These are phyloP conservation scores for Heracleum sosnowskyi DNA, from an alignment of 129 eudicot genomes.

Conservation along the genomic window DNA sequence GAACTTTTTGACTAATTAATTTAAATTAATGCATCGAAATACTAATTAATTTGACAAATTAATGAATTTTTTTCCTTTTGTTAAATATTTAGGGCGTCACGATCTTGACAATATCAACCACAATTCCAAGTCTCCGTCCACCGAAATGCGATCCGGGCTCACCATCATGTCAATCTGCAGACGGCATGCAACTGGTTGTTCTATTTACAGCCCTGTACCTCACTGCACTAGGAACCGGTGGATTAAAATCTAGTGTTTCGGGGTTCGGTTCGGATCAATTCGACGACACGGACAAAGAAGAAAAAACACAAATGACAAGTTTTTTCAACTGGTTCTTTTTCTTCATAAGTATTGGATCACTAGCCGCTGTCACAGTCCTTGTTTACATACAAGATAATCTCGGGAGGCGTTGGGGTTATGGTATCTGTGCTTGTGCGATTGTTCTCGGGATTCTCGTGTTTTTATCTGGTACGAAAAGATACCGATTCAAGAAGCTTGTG, in stretches of 20 bases:
- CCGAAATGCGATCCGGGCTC: constrained; percentile 49
- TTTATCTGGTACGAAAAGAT: constrained; percentile 58
- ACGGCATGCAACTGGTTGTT: constrained; percentile 39
- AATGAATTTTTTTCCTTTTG: neutral
- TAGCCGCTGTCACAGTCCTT: constrained; percentile 69
- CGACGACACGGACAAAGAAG: constrained; percentile 60
- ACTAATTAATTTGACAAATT: neutral
- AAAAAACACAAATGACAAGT: constrained; percentile 53
- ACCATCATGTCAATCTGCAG: constrained; percentile 51
- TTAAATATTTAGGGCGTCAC: constrained; percentile 52
- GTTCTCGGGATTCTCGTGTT: constrained; percentile 54
- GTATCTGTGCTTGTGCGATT: constrained; percentile 66
- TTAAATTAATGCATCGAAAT: neutral
- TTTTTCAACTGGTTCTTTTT: constrained; percentile 96
- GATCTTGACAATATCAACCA: constrained; percentile 69
- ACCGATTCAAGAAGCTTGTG: constrained; percentile 83
- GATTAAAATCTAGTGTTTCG: constrained; percentile 84
- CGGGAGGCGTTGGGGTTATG: constrained; percentile 91
- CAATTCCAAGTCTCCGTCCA: constrained; percentile 76
- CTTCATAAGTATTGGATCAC: constrained; percentile 85
- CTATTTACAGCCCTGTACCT: constrained; percentile 68
- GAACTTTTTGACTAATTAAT: neutral
- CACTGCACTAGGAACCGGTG: constrained; percentile 96
- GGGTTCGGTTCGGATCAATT: constrained; percentile 97
- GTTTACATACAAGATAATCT: constrained; percentile 83